Evolutionary conservation across 2,329 filamentous ascomycete species (phyloP).

Genomic region (Bipolaris cookei): DNA sequence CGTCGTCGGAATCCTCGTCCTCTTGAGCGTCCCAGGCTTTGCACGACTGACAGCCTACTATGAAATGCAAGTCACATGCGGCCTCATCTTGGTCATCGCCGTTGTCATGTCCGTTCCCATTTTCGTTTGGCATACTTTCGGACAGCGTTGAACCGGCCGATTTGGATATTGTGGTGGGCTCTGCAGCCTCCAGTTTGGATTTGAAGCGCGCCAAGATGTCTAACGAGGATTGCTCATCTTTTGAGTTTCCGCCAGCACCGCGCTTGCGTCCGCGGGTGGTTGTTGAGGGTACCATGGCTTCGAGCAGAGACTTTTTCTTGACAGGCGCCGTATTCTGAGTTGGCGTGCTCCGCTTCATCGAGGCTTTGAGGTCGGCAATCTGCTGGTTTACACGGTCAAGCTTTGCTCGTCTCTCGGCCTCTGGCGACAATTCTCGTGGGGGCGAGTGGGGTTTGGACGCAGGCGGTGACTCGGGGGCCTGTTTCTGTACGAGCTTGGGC

Average conservation of each 20-base stretch:
- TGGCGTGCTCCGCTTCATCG: slow-evolving; percentile 71
- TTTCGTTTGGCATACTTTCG: slow-evolving; percentile 25
- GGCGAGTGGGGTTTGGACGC: slow-evolving; percentile 30
- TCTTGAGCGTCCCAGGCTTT: slow-evolving; percentile 79
- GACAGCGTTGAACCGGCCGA: slow-evolving; percentile 37
- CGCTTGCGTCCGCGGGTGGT: slow-evolving; percentile 75
- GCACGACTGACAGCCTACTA: slow-evolving; percentile 93
- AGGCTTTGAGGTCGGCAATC: slow-evolving; percentile 79
- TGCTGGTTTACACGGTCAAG: slow-evolving; percentile 78
- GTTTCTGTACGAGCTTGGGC: slow-evolving; percentile 25
- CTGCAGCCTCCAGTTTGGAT: slow-evolving; percentile 66
- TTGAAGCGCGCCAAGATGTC: slow-evolving; percentile 80
- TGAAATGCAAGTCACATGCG: slow-evolving; percentile 93
- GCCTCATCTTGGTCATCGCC: slow-evolving; percentile 47
- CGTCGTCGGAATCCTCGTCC: slow-evolving; percentile 63
- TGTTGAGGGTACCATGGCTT: slow-evolving; percentile 75
- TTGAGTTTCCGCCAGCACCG: slow-evolving; percentile 61
- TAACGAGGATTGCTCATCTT: slow-evolving; percentile 62
- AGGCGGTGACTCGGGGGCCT: slow-evolving; percentile 22
- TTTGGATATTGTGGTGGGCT: slow-evolving; percentile 45
- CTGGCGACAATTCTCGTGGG: slow-evolving; percentile 50
- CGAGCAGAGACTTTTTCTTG: slow-evolving; percentile 67
- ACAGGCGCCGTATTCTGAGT: slow-evolving; percentile 44
- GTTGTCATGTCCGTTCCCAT: slow-evolving; percentile 4
- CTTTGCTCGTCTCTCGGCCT: slow-evolving; percentile 48